phyloP scores from a whole-genome alignment of 805 yeast species.

The Cyberlindnera euphorbiae region DNA sequence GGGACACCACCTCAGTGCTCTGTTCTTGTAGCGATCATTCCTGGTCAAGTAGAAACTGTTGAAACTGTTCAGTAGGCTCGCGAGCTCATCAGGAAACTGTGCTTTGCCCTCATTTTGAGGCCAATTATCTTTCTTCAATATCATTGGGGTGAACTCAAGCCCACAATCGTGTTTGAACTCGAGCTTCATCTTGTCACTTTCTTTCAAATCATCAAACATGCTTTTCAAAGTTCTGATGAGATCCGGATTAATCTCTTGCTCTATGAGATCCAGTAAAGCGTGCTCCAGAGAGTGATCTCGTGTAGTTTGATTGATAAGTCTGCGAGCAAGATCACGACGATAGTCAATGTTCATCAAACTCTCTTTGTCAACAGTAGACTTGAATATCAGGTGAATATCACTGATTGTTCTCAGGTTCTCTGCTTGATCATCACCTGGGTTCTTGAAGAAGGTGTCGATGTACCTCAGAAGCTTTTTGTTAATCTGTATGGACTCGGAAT shows the following conservation, averaged over 20 bases:
- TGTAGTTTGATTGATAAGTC: slow-evolving; percentile 14
- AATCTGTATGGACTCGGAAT: slow-evolving; percentile 6
- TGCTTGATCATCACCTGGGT: not conserved
- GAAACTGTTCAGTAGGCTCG: slow-evolving; percentile 6
- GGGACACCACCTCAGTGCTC: slow-evolving; percentile 19
- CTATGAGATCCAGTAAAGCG: slow-evolving; percentile 6
- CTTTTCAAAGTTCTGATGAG: slow-evolving; percentile 8
- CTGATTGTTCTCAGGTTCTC: slow-evolving; percentile 5
- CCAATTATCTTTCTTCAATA: slow-evolving; percentile 19
- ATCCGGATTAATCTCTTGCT: slow-evolving; percentile 17
- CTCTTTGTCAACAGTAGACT: slow-evolving; percentile 22
- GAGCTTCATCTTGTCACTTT: slow-evolving; percentile 1
- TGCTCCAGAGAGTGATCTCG: slow-evolving; percentile 11
- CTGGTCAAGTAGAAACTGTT: slow-evolving; percentile 12
- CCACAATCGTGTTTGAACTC: not conserved
- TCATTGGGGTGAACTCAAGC: slow-evolving; percentile 19
- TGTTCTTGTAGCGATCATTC: slow-evolving; percentile 5
- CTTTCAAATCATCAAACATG: slow-evolving; percentile 21
- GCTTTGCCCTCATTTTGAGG: slow-evolving; percentile 11
- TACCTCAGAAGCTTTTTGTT: slow-evolving; percentile 13
- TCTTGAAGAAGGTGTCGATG: slow-evolving; percentile 20
- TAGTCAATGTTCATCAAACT: slow-evolving; percentile 15
- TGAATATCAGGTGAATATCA: slow-evolving; percentile 17
- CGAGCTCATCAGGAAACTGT: slow-evolving; percentile 10
- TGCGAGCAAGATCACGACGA: slow-evolving; percentile 19